Base-by-base conservation (phyloP, 2,329 filamentous ascomycete species). In the Trichoderma citrinoviride region DNA sequence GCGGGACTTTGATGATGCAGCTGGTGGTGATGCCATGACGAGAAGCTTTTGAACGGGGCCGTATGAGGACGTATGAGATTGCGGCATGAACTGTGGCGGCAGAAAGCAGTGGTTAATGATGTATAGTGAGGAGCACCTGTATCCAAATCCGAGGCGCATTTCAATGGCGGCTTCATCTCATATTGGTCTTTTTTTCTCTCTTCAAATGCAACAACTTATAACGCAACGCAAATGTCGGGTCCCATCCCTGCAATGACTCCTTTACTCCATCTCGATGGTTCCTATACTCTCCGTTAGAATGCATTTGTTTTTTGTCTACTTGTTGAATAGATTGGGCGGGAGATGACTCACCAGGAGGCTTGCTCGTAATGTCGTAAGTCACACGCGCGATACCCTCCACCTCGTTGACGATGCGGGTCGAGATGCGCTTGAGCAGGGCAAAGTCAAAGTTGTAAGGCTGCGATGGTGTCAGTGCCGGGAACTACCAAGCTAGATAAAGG, bases 351-450 rank as follows among this genome's bases (percentile, higher is more conserved):
- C 40, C 46, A 49, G 87, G 87, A 60, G 87, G 87, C 78, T 90
- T 90, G 75, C 84, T 74, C 23, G 85, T 88, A 66, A 85, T 80
- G 67, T 67, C 88, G 70, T 92, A 92, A 15, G 86, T 81, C 37
- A 93, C 90, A 27, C 89, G 80, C 70, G 85, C 85, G n/a, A 93
- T 85, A 12, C 90, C 90, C 41, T 89, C 81, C 1, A 93, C 89
- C 76, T 74, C 72, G 67, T 76, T 94, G 66, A 90, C 85, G 71
- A 93, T 93, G 64, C 89, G 80, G 17, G 81, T 85, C 50, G 83
- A 84, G 41, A 93, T 60, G 37, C 64, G 54, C 76, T 86, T 85
- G 67, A 94, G 80, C 73, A 93, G 87, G 21, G 82, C 80, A 69
- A 83, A 83, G 61, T 84, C 79, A 71, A 92, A 91, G 61, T 85